Evolutionary conservation across 345 rosid genomes (phyloP).

Genomic region (Sisymbrium irio): DNA sequence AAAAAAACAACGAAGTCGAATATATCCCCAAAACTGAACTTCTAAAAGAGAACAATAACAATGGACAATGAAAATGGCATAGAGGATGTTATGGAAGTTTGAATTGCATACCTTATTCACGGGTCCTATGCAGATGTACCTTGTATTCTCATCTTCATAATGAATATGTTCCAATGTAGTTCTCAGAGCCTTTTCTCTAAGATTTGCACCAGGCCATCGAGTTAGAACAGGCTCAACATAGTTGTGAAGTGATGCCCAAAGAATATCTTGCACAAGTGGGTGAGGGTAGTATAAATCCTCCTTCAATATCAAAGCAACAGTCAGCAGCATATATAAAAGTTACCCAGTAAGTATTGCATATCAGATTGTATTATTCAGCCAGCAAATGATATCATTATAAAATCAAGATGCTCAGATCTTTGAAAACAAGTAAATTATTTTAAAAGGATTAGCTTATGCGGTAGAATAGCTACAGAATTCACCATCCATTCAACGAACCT

Average conservation of each 20-base stretch:
- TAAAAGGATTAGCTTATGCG: neutral
- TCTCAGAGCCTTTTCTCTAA: conserved; percentile 82
- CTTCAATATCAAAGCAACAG: conserved; percentile 41
- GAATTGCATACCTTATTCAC: conserved; percentile 77
- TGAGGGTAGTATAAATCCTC: conserved; percentile 98
- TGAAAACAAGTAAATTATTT: conserved; percentile 7
- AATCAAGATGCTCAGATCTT: neutral
- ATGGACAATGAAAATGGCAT: neutral
- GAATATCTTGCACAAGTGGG: conserved; percentile 80
- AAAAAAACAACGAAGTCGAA: neutral
- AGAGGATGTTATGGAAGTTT: neutral
- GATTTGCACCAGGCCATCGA: conserved; percentile 87
- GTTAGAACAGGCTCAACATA: conserved; percentile 68
- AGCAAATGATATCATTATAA: neutral
- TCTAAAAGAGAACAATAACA: neutral
- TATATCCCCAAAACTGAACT: conserved; percentile 1
- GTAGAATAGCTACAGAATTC: neutral
- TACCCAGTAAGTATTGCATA: neutral
- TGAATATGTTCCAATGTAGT: conserved; percentile 71
- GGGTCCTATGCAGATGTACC: conserved; percentile 94
- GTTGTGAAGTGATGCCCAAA: conserved; percentile 75
- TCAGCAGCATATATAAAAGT: conserved; percentile 29
- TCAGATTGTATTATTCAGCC: neutral
- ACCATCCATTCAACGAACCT: conserved; percentile 53
- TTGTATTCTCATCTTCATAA: conserved; percentile 93